phyloP scores from a whole-genome alignment of 345 rosid species.

The Aquilaria sinensis region DNA sequence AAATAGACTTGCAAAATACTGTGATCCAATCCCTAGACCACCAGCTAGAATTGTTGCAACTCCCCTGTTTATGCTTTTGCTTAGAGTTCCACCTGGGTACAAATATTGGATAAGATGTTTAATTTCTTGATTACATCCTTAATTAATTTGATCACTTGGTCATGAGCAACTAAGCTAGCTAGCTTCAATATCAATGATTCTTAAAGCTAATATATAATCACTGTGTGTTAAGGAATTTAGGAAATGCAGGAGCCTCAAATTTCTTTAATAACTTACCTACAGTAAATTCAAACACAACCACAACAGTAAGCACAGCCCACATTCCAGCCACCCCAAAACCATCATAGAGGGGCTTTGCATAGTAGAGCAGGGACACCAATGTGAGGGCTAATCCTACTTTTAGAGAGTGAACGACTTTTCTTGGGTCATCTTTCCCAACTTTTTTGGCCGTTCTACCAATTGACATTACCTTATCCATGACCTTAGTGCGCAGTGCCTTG shows the following conservation, averaged over 20 bases:
- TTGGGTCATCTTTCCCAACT: conserved; percentile 60
- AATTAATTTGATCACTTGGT: no score
- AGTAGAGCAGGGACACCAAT: conserved; percentile 62
- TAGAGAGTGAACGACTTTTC: conserved; percentile 64
- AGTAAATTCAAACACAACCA: conserved; percentile 66
- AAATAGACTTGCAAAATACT: conserved; percentile 48
- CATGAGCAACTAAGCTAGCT: neutral
- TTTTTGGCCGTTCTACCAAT: conserved; percentile 27
- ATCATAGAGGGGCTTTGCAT: conserved; percentile 53
- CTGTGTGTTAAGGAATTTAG: no score
- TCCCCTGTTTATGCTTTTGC: conserved; percentile 62
- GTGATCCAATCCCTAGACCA: conserved; percentile 56
- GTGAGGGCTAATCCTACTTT: conserved; percentile 83
- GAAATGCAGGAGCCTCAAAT: neutral
- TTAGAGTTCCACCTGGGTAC: conserved; percentile 56
- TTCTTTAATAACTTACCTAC: conserved; percentile 43
- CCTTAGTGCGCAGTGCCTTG: conserved; percentile 20
- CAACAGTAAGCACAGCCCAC: conserved; percentile 91
- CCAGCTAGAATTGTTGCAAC: conserved; percentile 64
- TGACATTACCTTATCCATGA: conserved; percentile 21
- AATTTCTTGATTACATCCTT: no score
- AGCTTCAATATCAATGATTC: neutral
- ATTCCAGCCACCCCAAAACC: conserved; percentile 66
- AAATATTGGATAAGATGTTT: neutral
- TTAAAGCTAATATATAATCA: neutral